Evolutionary conservation across 192 early-diverging fungal species (phyloP), one percentile per base, ranked within the genome.

Genomic region (Coemansia sp.): DNA sequence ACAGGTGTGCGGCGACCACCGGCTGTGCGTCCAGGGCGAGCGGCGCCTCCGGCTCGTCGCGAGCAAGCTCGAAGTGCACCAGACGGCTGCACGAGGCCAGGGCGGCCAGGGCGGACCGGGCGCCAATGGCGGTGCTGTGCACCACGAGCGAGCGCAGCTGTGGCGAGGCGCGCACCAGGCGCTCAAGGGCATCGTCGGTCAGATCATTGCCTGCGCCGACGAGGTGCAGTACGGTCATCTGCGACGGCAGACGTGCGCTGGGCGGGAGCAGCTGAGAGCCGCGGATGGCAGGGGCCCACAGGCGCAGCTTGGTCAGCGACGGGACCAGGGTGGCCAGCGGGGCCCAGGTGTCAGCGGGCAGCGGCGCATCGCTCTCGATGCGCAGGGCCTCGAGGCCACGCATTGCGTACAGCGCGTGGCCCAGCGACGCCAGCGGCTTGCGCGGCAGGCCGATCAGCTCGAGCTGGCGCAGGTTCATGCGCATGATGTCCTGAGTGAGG

Each of bases 381-480:
- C 69, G 69, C 14, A 72, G 53, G 1, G 48, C 45, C 48, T 54
- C 50, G 27, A 72, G 48, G 13, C 43, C 53, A 22, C 69, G 61
- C 49, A 72, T 28, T 47, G 46, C 54, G 45, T 47, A 49, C 23
- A 72, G 45, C 19, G 65, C 50, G 15, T 56, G 60, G 28, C 69
- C 58, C 29, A 72, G 57, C 34, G 55, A 60, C 5, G 57, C 56
- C 53, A 72, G 54, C 26, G 57, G 69, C 57, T 64, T 60, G 44
- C 62, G 61, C 24, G 69, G 69, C 61, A 65, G 59, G 19, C 69
- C 69, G 30, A 71, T 55, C 7, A 72, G 60, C 36, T 64, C 57
- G 38, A 72, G 45, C 37, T 72, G 61, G 45, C 57, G 69, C 62
- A 72, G 34, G 24, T 52, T 58, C 69, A 61, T 64, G 57, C 69